These are phyloP conservation scores for Kodamaea jinghongensis DNA, from an alignment of 805 yeast species.

Conservation along the genomic window DNA sequence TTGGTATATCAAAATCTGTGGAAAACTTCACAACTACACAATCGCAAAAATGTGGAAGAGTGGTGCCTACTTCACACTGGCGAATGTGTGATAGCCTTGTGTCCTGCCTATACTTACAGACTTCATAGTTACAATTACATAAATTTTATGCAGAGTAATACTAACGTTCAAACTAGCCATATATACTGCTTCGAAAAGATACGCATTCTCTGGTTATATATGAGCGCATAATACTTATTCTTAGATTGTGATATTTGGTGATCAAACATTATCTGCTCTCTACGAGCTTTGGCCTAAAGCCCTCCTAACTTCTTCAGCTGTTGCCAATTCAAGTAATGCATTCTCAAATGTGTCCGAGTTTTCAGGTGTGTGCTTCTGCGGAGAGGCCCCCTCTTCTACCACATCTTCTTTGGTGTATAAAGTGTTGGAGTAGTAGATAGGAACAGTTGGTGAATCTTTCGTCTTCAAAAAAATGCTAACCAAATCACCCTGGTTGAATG, in stretches of 20 bases:
- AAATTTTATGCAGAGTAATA: too few species aligned
- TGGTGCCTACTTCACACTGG: too few species aligned
- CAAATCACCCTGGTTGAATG: slow-evolving; percentile 44
- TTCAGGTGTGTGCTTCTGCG: slow-evolving; percentile 18
- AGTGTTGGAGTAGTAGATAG: slow-evolving; percentile 68
- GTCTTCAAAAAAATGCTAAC: slow-evolving; percentile 68
- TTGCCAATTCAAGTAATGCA: slow-evolving; percentile 78
- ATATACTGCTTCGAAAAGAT: too few species aligned
- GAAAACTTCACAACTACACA: background rate
- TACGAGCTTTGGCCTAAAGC: slow-evolving; percentile 34
- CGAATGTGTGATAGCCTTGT: too few species aligned
- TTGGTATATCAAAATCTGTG: slow-evolving; percentile 3
- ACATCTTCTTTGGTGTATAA: slow-evolving; percentile 52
- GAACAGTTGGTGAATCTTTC: slow-evolving; percentile 73
- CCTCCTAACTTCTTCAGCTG: slow-evolving; percentile 66
- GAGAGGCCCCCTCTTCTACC: slow-evolving; percentile 27
- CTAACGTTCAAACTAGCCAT: too few species aligned
- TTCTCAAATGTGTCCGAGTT: slow-evolving; percentile 51
- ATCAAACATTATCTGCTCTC: too few species aligned
- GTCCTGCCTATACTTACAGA: too few species aligned
- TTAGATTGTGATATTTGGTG: too few species aligned
- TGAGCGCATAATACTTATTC: too few species aligned
- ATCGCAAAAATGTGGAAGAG: background rate
- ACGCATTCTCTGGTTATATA: too few species aligned
- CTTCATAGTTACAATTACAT: too few species aligned